Evolutionary conservation across 1,284 basidiomycete genomes (phyloP).

Genomic region (Cryptococcus amylolentus): DNA sequence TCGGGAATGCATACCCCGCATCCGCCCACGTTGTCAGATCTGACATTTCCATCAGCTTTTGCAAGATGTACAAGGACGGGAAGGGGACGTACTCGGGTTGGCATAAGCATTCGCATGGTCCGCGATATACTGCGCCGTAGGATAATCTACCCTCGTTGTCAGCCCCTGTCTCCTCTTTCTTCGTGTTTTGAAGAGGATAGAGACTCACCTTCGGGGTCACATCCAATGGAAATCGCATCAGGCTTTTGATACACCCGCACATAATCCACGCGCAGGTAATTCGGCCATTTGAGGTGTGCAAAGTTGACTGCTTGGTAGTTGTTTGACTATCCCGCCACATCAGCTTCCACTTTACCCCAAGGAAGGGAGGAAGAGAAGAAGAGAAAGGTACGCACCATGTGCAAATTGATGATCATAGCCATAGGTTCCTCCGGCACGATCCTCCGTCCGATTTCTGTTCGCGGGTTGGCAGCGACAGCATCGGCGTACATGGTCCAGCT

Average conservation of each 20-base stretch:
- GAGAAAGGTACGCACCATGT: slow-evolving; percentile 21
- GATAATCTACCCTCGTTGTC: slow-evolving; percentile 28
- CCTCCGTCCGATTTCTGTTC: slow-evolving; percentile 58
- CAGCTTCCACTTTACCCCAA: slow-evolving; percentile 11
- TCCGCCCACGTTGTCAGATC: slow-evolving; percentile 46
- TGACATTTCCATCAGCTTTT: no score
- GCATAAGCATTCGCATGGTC: slow-evolving; percentile 36
- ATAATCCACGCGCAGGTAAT: slow-evolving; percentile 51
- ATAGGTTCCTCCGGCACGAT: slow-evolving; percentile 74
- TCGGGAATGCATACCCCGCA: slow-evolving; percentile 44
- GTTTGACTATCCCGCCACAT: slow-evolving; percentile 35
- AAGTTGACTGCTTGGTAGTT: slow-evolving; percentile 51
- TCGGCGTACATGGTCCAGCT: slow-evolving; percentile 57
- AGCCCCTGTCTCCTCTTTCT: background rate
- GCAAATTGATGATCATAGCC: slow-evolving; percentile 47
- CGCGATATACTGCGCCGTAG: slow-evolving; percentile 46
- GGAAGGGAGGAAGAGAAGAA: background rate
- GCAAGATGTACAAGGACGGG: no score
- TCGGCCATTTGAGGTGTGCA: slow-evolving; percentile 48
- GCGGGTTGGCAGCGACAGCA: slow-evolving; percentile 59
- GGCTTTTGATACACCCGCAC: slow-evolving; percentile 52
- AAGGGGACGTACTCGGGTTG: slow-evolving; percentile 29
- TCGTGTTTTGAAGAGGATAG: background rate
- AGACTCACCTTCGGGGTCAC: slow-evolving; percentile 16
- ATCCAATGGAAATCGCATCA: slow-evolving; percentile 44